Evolutionary conservation across 495 filamentous ascomycete species (phyloP), one percentile per base, ranked within the genome.

Genomic region (Neurospora discreta): DNA sequence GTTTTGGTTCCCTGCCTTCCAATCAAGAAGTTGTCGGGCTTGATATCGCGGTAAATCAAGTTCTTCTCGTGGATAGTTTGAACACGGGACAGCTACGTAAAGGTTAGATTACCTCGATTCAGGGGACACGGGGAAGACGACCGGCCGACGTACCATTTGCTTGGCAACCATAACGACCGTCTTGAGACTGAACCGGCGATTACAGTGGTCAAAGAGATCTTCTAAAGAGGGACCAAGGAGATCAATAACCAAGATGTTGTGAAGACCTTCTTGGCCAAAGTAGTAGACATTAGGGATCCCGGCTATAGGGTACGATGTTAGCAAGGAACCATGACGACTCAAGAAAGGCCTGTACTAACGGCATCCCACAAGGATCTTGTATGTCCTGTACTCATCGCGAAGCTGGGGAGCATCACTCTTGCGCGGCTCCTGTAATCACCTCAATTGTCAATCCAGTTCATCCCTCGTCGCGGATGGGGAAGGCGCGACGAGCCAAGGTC

Each of bases 11-110:
- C 89, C 0, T 94, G 93, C n/a, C 95, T 90, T 44, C 95, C 95
- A 78, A 98, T 98, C 70, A 99, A 89, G 84, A 99, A 99, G 84
- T 99, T 99, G 83, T 99, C 95, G 15, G 95, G 95, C 81, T 99
- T 99, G 84, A 99, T 99, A 79, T 99, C 95, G 71, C 95, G 91
- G 81, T 99, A 99, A 77, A 99, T 99, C 44, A 98, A 86, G 80
- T 99, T 99, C 88, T 98, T 99, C 84, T 99, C 95, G 82, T 99
- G 95, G 73, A 99, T 99, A 0, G 95, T 99, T 87, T 99, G 95
- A 36, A 99, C 96, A 71, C 95, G 89, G 43, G 96, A 99, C 46
- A 99, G 87, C 94, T 78, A 73, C 13, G 43, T 3, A 70, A 69
- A 18, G 44, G 39, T 70, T 73, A 75, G 74, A 68, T 30, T 65